phyloP scores from a whole-genome alignment of 2,329 filamentous ascomycete genomes.

The Xylaria arbuscula region DNA sequence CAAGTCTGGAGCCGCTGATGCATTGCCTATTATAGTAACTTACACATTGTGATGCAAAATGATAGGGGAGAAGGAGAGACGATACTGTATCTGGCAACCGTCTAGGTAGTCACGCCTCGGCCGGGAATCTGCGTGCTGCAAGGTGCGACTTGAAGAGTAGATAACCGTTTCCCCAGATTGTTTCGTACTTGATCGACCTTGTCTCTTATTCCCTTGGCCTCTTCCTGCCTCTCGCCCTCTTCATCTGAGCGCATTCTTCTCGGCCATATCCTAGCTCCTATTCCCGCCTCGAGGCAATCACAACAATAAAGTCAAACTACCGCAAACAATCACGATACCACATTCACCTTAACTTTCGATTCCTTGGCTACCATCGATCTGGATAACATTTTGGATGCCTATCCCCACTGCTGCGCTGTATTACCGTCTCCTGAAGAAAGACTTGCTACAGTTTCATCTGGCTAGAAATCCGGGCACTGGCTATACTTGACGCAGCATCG shows the following conservation, averaged over 20 bases:
- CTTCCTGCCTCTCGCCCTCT: conserved; percentile 1
- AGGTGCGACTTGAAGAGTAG: background rate
- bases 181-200: conserved; percentile 13
- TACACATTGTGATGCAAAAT: background rate
- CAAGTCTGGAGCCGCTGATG: background rate
- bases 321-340: conserved; percentile 3
- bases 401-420: conserved; percentile 18
- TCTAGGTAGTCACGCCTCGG: background rate
- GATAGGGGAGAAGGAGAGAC: background rate
- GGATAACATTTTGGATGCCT: conserved; percentile 10
- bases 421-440: background rate
- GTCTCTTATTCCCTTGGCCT: conserved; percentile 12
- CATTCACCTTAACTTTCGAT: conserved; percentile 7
- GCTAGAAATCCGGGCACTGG: conserved; percentile 2
- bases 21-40: background rate
- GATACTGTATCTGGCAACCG: background rate
- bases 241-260: conserved; percentile 3
- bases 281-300: background rate
- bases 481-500: conserved; percentile 13
- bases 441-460: background rate
- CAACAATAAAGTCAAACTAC: conserved; percentile 1
- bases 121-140: background rate
- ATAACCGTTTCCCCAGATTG: conserved; percentile 5
- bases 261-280: background rate
- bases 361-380: conserved; percentile 23